Evolutionary conservation across 345 rosid genomes (phyloP).

Genomic region (Mallotus nudiflorus): DNA sequence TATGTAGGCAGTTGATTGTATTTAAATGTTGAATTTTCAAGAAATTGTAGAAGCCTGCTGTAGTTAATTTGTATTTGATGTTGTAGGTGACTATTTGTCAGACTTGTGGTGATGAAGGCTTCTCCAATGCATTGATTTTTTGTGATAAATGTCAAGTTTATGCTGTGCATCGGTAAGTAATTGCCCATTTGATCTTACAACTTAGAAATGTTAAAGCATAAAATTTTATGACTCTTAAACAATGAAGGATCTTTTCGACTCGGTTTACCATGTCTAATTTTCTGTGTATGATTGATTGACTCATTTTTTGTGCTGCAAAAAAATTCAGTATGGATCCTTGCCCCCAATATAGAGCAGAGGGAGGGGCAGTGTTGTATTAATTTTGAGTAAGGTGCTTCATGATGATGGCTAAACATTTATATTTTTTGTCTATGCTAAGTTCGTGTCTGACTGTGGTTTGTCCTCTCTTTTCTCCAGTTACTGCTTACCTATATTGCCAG

Average conservation of each 20-base stretch:
- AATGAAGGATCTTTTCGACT: background rate
- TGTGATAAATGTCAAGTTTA: slow-evolving; percentile 43
- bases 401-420: background rate
- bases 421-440: background rate
- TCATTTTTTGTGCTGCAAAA: background rate
- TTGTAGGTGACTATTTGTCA: slow-evolving; percentile 52
- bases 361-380: too few relatives aligned
- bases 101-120: slow-evolving; percentile 55
- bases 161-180: slow-evolving; percentile 51
- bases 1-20: background rate
- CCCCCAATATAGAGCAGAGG: background rate
- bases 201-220: background rate
- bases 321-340: background rate
- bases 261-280: background rate
- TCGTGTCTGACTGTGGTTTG: background rate
- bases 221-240: background rate
- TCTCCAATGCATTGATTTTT: slow-evolving; percentile 37
- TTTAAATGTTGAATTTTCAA: background rate
- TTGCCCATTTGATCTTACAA: background rate
- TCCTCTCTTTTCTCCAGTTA: slow-evolving; percentile 8
- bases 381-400: background rate
- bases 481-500: slow-evolving; percentile 46
- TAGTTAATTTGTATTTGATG: slow-evolving; percentile 13
- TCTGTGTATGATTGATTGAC: background rate
- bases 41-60: background rate